These are phyloP conservation scores for Solanum hybrid DNA, from an alignment of 305 asterid species.

Conservation along the genomic window DNA sequence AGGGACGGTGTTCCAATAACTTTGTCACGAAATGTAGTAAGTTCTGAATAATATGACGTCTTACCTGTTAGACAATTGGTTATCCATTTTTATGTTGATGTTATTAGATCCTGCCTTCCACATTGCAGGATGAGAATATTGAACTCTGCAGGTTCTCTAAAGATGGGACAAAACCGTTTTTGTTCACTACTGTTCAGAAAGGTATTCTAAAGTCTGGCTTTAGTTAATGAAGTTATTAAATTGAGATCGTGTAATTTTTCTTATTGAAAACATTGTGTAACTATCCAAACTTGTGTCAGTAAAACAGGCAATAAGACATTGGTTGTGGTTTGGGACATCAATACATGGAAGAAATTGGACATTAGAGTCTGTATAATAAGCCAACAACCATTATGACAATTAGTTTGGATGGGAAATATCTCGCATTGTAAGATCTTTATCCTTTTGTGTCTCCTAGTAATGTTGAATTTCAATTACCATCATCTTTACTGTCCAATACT, in stretches of 20 bases:
- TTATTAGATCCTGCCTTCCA: not conserved
- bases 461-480: too few species aligned
- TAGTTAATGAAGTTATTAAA: not conserved
- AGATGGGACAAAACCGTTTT: slow-evolving; percentile 86
- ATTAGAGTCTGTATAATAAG: slow-evolving; percentile 59
- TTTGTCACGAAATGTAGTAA: slow-evolving; percentile 57
- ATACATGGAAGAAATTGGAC: slow-evolving; percentile 72
- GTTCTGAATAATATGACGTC: slow-evolving; percentile 13
- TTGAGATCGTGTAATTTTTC: not conserved
- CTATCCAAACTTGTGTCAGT: slow-evolving; percentile 9
- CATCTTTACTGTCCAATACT: too few species aligned
- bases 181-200: slow-evolving; percentile 64
- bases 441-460: not conserved
- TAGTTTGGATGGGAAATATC: slow-evolving; percentile 90
- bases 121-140: slow-evolving; percentile 69
- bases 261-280: slow-evolving; percentile 10
- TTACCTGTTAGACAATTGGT: not conserved
- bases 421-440: slow-evolving; percentile 57
- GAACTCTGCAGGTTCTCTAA: slow-evolving; percentile 82
- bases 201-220: slow-evolving; percentile 27
- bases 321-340: slow-evolving; percentile 72
- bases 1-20: slow-evolving; percentile 67
- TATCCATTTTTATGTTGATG: too few species aligned
- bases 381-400: slow-evolving; percentile 66
- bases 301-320: slow-evolving; percentile 58